These are phyloP conservation scores for Rhodotorula sp. DNA, from an alignment of 1,284 basidiomycete genomes.

Conservation along the genomic window DNA sequence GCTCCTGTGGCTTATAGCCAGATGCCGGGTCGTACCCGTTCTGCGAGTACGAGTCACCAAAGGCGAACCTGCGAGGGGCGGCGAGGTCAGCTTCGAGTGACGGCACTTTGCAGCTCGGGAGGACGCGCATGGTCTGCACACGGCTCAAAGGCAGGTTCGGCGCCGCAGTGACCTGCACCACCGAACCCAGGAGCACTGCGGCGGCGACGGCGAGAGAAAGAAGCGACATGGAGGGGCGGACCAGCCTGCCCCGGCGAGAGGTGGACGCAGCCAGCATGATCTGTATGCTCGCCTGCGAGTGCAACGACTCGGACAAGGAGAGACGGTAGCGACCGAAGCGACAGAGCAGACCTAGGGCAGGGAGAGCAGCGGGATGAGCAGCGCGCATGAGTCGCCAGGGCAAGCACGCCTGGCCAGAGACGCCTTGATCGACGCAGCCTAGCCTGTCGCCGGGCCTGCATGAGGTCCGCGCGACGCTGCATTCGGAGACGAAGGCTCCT, in stretches of 20 bases:
- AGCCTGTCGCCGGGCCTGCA: too few species aligned
- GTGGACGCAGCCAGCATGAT: too few species aligned
- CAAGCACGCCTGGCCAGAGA: too few species aligned
- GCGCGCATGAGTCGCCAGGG: too few species aligned
- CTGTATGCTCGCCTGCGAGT: neutral
- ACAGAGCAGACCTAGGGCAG: too few species aligned
- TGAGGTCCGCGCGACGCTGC: too few species aligned
- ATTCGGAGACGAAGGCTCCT: too few species aligned
- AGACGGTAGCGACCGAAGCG: too few species aligned
- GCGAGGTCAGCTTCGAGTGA: neutral
- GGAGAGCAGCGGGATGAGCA: too few species aligned
- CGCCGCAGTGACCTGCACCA: neutral
- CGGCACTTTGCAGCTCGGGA: too few species aligned
- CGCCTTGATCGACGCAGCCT: too few species aligned
- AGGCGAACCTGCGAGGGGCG: slow-evolving; percentile 9
- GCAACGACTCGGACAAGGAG: too few species aligned
- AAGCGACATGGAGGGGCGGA: neutral
- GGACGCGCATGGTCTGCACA: slow-evolving; percentile 2
- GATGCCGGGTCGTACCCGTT: neutral
- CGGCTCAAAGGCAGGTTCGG: neutral
- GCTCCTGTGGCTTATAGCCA: neutral
- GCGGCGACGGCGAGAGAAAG: neutral
- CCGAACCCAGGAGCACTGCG: neutral
- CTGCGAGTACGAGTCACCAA: slow-evolving; percentile 17
- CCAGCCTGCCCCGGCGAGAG: neutral